Base-by-base conservation (phyloP, 352 stramenopile genomes). In the Chrysophaeum taylorii region DNA sequence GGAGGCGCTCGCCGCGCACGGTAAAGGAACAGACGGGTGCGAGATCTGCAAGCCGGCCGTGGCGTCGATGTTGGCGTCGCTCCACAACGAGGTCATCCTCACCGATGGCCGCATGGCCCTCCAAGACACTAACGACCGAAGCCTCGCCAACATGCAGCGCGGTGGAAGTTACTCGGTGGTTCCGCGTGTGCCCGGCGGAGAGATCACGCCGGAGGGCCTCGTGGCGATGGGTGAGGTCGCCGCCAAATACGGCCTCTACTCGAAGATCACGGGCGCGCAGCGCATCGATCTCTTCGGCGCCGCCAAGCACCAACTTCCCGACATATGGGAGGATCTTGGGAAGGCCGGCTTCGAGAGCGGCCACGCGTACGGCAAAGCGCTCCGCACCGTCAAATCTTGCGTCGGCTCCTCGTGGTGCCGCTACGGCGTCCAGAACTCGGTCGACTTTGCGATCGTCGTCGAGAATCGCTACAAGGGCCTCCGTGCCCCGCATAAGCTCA, bases 201-300 rank as follows among this genome's bases (percentile, higher is more conserved):
- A 96, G 73, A 87, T 95, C 37, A 92, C 82, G 0, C 87, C 89
- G 0, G 87, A 94, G 21, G 89, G 94, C 73, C 81, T 96, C 41
- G 93, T 96, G 71, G 82, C 80, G 21, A 75, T 96, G 41, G 89
- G 89, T 38, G 73, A 92, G 66, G 83, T 92, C 31, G 89, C 88
- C 9, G 87, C 90, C 71, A 89, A 94, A 69, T 94, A 92, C 73
- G 84, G 85, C 43, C 74, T 96, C 53, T 96, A 96, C 81, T 85
- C 85, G 12, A 96, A 96, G 78, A 90, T 96, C 74, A 96, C 89
- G n/a, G 89, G 89, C 27, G 89, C 82, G n/a, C 89, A 96, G 75
- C 86, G 89, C 38, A 83, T 96, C 43, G 89, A 96, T 76, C 77
- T 96, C 18, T 96, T 96, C 73, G 89, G 89, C 39, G 89, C 89